Conservation (phyloP, 805 yeast species). For the Schizosaccharomyces osmophilus region DNA sequence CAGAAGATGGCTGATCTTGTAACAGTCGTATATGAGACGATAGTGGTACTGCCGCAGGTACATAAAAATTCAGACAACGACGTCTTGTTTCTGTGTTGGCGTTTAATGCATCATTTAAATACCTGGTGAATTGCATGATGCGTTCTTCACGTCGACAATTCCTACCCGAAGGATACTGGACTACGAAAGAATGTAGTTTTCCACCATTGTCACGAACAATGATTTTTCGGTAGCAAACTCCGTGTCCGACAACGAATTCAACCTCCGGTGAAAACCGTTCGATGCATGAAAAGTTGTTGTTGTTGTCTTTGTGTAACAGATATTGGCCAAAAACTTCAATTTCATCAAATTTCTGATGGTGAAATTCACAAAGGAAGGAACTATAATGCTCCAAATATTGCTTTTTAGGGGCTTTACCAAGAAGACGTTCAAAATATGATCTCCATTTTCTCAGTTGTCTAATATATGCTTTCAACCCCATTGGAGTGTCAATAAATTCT, state of each 20-base stretch:
- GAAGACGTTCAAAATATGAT: slow-evolving; percentile 68
- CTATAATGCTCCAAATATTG: neutral
- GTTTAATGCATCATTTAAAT: slow-evolving; percentile 56
- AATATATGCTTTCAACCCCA: slow-evolving; percentile 70
- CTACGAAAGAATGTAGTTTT: slow-evolving; percentile 71
- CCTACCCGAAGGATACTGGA: slow-evolving; percentile 93
- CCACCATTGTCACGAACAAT: slow-evolving; percentile 88
- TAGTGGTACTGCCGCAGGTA: slow-evolving; percentile 80
- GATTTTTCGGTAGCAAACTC: slow-evolving; percentile 69
- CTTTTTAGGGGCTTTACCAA: slow-evolving; percentile 69
- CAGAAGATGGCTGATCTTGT: slow-evolving; percentile 53
- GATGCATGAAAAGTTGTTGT: slow-evolving; percentile 69
- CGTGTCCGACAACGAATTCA: slow-evolving; percentile 70
- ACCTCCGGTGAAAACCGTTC: slow-evolving; percentile 77
- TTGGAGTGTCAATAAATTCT: slow-evolving; percentile 69
- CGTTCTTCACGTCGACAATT: slow-evolving; percentile 93
- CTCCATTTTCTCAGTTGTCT: slow-evolving; percentile 74
- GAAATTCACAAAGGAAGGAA: slow-evolving; percentile 59
- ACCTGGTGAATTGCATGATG: slow-evolving; percentile 70
- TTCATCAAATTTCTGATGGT: slow-evolving; percentile 92
- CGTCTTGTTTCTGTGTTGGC: slow-evolving; percentile 72
- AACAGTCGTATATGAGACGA: slow-evolving; percentile 84
- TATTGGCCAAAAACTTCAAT: slow-evolving; percentile 96
- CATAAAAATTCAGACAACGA: slow-evolving; percentile 57
- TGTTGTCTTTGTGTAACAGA: slow-evolving; percentile 52